These are phyloP conservation scores for Apiospora pterosperma DNA, from an alignment of 2,329 filamentous ascomycete genomes.

Conservation along the genomic window DNA sequence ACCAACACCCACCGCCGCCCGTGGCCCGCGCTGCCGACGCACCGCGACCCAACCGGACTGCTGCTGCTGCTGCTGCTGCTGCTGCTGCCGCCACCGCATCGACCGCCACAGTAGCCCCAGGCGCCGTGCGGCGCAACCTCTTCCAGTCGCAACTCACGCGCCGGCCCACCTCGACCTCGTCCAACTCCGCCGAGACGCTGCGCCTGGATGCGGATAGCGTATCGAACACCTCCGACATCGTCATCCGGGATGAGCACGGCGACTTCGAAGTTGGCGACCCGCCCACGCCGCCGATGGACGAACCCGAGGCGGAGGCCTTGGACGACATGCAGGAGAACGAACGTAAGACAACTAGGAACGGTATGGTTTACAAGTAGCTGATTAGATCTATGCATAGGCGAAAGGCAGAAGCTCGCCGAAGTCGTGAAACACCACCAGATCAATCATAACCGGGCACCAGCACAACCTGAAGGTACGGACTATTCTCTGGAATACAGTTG, in stretches of 20 bases:
- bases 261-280: conserved; percentile 60
- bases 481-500: neutral
- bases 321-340: conserved; percentile 58
- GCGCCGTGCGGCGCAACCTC: conserved; percentile 48
- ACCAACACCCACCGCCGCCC: neutral
- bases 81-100: neutral
- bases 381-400: conserved; percentile 36
- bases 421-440: conserved; percentile 60
- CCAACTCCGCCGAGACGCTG: conserved; percentile 42
- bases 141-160: conserved; percentile 58
- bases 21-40: neutral
- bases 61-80: neutral
- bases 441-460: conserved; percentile 50
- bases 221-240: conserved; percentile 50
- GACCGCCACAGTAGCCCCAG: neutral
- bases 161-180: conserved; percentile 43
- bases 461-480: conserved; percentile 62
- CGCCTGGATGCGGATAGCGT: conserved; percentile 40
- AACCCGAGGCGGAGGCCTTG: conserved; percentile 51
- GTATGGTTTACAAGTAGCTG: neutral
- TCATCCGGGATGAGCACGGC: conserved; percentile 60
- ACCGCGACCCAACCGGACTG: neutral
- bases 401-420: conserved; percentile 58
- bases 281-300: conserved; percentile 49
- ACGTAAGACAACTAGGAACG: conserved; percentile 36